These are phyloP conservation scores for Chrysoporthe puriensis DNA, from an alignment of 2,329 filamentous ascomycete genomes.

Conservation along the genomic window DNA sequence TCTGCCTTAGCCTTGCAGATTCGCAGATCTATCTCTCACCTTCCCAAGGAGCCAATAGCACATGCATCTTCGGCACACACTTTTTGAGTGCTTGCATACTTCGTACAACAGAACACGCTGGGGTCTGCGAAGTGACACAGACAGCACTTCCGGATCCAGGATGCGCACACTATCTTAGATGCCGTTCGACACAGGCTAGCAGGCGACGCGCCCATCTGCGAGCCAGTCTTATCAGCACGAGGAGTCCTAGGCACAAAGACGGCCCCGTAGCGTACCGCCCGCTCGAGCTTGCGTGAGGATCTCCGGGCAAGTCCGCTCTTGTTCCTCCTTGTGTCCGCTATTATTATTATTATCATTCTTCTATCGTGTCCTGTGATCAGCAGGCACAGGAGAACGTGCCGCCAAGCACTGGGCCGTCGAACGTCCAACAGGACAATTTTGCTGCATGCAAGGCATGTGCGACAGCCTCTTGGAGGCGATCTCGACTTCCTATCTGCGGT, in stretches of 20 bases:
- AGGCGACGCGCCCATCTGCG: constrained; percentile 6
- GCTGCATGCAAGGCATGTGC: background rate
- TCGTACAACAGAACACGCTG: background rate
- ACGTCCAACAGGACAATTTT: background rate
- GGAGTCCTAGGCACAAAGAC: background rate
- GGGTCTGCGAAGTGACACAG: constrained; percentile 4
- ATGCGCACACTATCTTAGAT: constrained; percentile 3
- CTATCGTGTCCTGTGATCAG: constrained; percentile 3
- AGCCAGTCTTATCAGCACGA: constrained; percentile 4
- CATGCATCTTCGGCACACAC: background rate
- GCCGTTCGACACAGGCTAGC: constrained; percentile 3
- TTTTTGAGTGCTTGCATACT: constrained; percentile 24
- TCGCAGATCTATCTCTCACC: constrained; percentile 23
- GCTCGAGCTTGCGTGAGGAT: background rate
- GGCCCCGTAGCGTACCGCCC: background rate
- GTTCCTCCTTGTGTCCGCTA: background rate
- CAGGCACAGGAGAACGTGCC: constrained; percentile 3
- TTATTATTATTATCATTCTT: no score
- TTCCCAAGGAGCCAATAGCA: constrained; percentile 21
- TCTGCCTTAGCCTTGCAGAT: background rate
- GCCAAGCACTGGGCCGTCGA: background rate
- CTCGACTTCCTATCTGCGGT: constrained; percentile 3
- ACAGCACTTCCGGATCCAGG: constrained; percentile 9
- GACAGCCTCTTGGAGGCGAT: background rate
- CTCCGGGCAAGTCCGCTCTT: background rate